These are phyloP conservation scores for Codiaeum variegatum DNA, from an alignment of 441 rosid genomes.

Conservation along the genomic window DNA sequence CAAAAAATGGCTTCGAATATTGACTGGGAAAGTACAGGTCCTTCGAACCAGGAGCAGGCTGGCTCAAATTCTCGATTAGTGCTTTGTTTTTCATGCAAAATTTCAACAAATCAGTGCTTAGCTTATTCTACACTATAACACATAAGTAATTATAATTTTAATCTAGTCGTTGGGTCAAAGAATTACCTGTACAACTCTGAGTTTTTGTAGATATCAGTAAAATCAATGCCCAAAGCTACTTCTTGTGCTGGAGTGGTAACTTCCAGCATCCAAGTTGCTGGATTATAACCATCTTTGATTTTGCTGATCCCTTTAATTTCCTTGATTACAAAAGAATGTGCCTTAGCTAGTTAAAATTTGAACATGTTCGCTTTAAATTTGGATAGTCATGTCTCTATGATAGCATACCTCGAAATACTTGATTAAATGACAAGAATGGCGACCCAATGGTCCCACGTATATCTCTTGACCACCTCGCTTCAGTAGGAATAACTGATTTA, in stretches of 20 bases:
- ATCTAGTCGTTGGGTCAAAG: neutral
- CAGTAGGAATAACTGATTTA: slow-evolving; percentile 54
- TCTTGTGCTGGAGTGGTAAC: slow-evolving; percentile 57
- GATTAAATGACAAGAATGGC: slow-evolving; percentile 51
- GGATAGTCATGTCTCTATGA: neutral
- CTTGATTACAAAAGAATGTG: slow-evolving; percentile 22
- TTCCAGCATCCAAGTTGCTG: slow-evolving; percentile 91
- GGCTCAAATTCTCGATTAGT: slow-evolving; percentile 50
- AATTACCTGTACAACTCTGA: slow-evolving; percentile 61
- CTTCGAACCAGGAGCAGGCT: slow-evolving; percentile 52
- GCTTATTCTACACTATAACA: neutral
- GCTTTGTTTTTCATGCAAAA: slow-evolving; percentile 63
- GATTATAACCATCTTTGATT: slow-evolving; percentile 74
- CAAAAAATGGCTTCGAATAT: slow-evolving; percentile 51
- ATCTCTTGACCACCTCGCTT: slow-evolving; percentile 82
- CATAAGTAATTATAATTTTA: neutral
- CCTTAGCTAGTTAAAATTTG: neutral
- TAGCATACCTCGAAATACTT: slow-evolving; percentile 59
- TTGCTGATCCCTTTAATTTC: slow-evolving; percentile 52
- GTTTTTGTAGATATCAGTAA: slow-evolving; percentile 52
- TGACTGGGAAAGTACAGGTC: slow-evolving; percentile 55
- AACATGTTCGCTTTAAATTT: neutral
- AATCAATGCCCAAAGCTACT: slow-evolving; percentile 48
- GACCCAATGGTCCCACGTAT: slow-evolving; percentile 73
- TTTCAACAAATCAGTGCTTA: neutral